Conservation (phyloP, 177 flowering plant genomes). For the Vitis hybrid region DNA sequence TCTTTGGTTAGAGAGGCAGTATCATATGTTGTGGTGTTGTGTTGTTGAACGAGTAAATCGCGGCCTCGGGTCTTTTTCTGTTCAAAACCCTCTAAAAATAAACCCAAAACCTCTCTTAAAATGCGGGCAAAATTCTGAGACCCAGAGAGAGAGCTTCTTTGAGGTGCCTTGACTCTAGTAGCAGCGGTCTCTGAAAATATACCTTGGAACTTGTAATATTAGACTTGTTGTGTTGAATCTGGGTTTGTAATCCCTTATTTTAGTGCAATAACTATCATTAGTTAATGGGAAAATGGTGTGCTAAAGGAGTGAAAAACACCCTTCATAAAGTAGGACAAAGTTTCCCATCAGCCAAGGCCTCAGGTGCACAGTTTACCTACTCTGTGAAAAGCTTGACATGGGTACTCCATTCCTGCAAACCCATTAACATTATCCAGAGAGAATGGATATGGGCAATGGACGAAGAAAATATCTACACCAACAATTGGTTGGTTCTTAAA, state of each 20-base stretch:
- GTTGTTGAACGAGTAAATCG: background rate
- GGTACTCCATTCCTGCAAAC: no score
- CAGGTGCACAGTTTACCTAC: no score
- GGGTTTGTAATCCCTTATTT: background rate
- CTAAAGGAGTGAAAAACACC: background rate
- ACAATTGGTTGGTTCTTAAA: no score
- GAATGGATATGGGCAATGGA: no score
- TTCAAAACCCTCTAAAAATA: background rate
- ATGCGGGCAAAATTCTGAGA: conserved; percentile 1
- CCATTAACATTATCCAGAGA: no score
- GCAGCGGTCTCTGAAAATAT: background rate
- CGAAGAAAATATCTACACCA: no score
- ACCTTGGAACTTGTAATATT: background rate
- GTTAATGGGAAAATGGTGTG: background rate
- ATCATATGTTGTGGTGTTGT: background rate
- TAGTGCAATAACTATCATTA: background rate
- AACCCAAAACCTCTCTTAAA: background rate
- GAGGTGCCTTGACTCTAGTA: background rate
- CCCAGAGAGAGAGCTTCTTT: background rate
- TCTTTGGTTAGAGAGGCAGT: background rate
- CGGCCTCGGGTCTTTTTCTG: background rate
- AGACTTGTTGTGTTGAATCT: background rate
- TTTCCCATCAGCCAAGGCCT: no score
- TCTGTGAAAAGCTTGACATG: no score
- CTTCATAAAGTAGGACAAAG: no score